Evolutionary conservation across 2,329 filamentous ascomycete species (phyloP).

Genomic region (Monosporascus sp.): DNA sequence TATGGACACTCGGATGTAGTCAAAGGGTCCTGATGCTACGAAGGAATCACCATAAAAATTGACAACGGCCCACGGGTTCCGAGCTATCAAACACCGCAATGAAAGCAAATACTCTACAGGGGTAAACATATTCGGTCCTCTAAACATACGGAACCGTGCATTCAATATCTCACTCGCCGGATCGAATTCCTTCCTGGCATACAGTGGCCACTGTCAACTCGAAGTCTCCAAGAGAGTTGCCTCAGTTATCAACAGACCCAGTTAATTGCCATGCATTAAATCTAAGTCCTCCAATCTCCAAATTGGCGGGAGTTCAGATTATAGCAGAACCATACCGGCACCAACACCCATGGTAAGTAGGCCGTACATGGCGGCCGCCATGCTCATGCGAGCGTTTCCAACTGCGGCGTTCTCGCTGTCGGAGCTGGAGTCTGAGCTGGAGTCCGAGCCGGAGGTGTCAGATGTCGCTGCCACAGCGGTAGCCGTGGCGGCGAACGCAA

Average conservation of each 20-base stretch:
- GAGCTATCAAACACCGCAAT: conserved; percentile 7
- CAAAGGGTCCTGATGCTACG: no score
- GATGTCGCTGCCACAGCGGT: conserved; percentile 10
- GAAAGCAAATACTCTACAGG: conserved; percentile 17
- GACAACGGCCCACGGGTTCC: not conserved
- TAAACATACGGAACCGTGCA: not conserved
- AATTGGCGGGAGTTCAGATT: conserved; percentile 21
- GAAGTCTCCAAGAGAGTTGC: not conserved
- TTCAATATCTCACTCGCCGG: not conserved
- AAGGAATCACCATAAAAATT: conserved; percentile 3
- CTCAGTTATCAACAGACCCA: not conserved
- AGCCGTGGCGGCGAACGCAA: conserved; percentile 27
- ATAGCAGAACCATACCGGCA: conserved; percentile 50
- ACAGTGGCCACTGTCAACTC: not conserved
- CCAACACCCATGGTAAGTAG: conserved; percentile 47
- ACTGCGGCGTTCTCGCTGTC: conserved; percentile 31
- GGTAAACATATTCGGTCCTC: conserved; percentile 9
- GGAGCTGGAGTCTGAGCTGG: conserved; percentile 13
- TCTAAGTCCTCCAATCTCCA: not conserved
- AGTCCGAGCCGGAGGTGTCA: conserved; percentile 11
- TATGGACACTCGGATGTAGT: not conserved
- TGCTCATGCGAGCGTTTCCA: conserved; percentile 31
- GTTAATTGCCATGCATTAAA: not conserved
- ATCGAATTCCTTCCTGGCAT: not conserved
- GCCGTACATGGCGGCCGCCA: conserved; percentile 46